Percentiles rank a stretch among this genome's conserved stretches.
Conservation (phyloP, 257 asterid species). For the Voacanga thouarsii region DNA sequence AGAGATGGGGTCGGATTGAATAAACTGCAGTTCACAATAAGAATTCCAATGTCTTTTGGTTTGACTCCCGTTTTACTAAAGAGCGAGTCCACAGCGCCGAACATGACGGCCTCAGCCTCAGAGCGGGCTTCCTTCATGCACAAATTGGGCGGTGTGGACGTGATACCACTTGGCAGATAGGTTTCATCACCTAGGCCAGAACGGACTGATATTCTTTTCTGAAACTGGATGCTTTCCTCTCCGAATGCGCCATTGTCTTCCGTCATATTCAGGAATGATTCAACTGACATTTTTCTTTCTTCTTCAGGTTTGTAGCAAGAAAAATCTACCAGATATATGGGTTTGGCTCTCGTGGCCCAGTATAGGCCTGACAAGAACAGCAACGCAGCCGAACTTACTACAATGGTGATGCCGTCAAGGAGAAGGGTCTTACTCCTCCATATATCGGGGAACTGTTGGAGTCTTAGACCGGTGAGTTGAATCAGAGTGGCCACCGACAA, state of each 20-base stretch:
- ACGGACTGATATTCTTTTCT: constrained; percentile 24
- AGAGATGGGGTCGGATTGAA: constrained; percentile 52
- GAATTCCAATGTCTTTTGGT: constrained; percentile 43
- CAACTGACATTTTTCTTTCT: constrained; percentile 33
- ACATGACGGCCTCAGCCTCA: constrained; percentile 54
- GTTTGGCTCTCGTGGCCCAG: constrained; percentile 42
- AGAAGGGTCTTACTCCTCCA: constrained; percentile 26
- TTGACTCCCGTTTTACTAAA: constrained; percentile 35
- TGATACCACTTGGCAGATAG: constrained; percentile 33
- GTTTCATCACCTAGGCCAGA: constrained; percentile 49
- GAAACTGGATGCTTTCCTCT: constrained; percentile 26
- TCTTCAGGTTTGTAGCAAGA: constrained; percentile 56
- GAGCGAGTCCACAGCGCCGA: constrained; percentile 49
- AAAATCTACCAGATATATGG: constrained; percentile 46
- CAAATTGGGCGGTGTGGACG: constrained; percentile 30
- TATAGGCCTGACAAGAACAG: constrained; percentile 44
- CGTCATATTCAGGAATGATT: constrained; percentile 35
- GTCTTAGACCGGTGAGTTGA: constrained; percentile 30
- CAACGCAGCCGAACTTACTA: constrained; percentile 26
- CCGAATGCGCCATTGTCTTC: constrained; percentile 27
- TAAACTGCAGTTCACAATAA: constrained; percentile 51
- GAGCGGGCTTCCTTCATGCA: constrained; percentile 38
- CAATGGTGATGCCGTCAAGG: constrained; percentile 39
- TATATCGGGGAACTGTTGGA: constrained; percentile 32
- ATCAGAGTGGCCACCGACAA: constrained; percentile 29